Evolutionary conservation across 345 rosid genomes (phyloP).

Genomic region (Acer campestre): DNA sequence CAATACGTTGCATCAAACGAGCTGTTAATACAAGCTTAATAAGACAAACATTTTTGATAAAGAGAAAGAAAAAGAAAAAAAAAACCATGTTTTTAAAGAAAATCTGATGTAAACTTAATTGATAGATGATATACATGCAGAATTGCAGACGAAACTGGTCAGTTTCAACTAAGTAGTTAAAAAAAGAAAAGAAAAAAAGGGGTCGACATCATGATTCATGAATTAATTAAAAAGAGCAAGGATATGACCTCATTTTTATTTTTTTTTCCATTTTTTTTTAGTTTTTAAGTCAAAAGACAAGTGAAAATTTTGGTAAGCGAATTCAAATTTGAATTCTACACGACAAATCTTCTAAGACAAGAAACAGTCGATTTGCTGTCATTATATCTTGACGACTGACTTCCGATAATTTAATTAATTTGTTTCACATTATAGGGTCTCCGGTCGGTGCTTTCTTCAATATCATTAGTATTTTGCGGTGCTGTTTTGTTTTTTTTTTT

Average conservation of each 20-base stretch:
- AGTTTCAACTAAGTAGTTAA: not conserved
- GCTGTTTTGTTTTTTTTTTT: too few relatives aligned
- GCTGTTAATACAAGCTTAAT: too few relatives aligned
- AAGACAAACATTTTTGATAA: too few relatives aligned
- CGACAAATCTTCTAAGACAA: constrained; percentile 40
- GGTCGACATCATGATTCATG: not conserved
- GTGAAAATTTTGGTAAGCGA: not conserved
- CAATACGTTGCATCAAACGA: too few relatives aligned
- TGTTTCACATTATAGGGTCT: too few relatives aligned
- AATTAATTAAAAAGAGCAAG: not conserved
- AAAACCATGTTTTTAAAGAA: not conserved
- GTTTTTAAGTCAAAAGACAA: constrained; percentile 13
- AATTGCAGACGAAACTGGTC: not conserved
- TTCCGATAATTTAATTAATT: too few relatives aligned
- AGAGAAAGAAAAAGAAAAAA: too few relatives aligned
- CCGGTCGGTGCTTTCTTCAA: too few relatives aligned
- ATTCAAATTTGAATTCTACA: constrained; percentile 50
- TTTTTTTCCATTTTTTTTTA: not conserved
- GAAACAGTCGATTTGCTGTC: constrained; percentile 7
- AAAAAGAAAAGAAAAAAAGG: too few relatives aligned
- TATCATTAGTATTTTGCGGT: too few relatives aligned
- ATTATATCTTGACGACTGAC: not conserved
- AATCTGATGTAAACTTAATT: not conserved
- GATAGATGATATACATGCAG: not conserved
- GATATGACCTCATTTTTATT: too few relatives aligned